Evolutionary conservation across 2,329 filamentous ascomycete genomes (phyloP), one percentile per base, ranked within the genome.

Genomic region (Diplodia intermedia): DNA sequence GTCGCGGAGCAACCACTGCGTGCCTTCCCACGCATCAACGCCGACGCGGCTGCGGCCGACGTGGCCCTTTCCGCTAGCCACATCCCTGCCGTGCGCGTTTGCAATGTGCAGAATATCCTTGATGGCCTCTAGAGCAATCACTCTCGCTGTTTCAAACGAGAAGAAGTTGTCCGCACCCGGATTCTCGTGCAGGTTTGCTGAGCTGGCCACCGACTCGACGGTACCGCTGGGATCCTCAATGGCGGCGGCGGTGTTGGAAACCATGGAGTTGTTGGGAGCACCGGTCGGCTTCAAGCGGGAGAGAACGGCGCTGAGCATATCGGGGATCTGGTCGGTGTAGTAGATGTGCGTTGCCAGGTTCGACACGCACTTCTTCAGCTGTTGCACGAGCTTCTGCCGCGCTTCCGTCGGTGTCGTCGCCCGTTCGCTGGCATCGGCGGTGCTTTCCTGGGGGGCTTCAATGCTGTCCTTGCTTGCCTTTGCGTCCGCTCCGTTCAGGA

Each of bases 321-420:
- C 95, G 1, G 91, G 89, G 67, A 98, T 92, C 79, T 99, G 95
- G 73, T 98, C 94, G 1, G 92, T 92, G 77, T 99, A 99, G 82
- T 99, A 99, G 38, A 97, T 90, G 75, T 99, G 95, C 0, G 92
- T 97, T 2, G 94, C 93, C 33, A 99, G 83, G 76, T 94, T 89
- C n/a, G 93, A 93, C 70, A 97, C 93, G 79, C 92, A 97, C 72
- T 87, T 85, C 76, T 95, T 90, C 18, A 98, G 85, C 38, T 89
- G 87, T 40, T 83, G 79, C 33, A 97, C 81, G 18, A 97, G 83
- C 71, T 89, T 86, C 70, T 85, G 84, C 61, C 89, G 86, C 18
- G 80, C 76, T 2, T 78, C 75, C 2, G 84, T 85, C 68, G 90
- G 86, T 38, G 69, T 73, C 1, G 74, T 70, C 14, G 61, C 55